phyloP scores from a whole-genome alignment of 805 yeast genomes.

The Ogataea glucozyma region DNA sequence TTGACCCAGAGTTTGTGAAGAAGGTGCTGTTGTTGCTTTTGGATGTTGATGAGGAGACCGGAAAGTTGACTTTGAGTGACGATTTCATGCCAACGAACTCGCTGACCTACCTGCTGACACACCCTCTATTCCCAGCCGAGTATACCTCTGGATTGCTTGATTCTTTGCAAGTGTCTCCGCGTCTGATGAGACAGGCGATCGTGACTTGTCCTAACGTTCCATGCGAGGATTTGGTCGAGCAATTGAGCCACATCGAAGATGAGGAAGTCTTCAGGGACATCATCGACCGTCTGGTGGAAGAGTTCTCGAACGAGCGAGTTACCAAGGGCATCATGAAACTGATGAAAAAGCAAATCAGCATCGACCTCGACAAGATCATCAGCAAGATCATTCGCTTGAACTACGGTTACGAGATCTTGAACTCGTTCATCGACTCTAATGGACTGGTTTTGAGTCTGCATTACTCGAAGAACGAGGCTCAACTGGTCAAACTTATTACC shows the following conservation, averaged over 20 bases:
- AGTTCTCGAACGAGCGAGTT: constrained; percentile 60
- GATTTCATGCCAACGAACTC: constrained; percentile 55
- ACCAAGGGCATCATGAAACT: constrained; percentile 47
- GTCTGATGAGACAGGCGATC: constrained; percentile 77
- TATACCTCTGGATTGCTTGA: constrained; percentile 57
- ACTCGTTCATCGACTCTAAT: constrained; percentile 68
- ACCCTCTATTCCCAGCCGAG: constrained; percentile 76
- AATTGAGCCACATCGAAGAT: constrained; percentile 55
- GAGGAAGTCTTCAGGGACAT: constrained; percentile 69
- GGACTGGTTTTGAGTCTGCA: constrained; percentile 67
- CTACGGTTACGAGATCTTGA: constrained; percentile 61
- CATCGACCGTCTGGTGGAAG: constrained; percentile 64
- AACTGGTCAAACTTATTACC: constrained; percentile 45
- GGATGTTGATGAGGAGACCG: constrained; percentile 32
- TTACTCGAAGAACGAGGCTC: constrained; percentile 46
- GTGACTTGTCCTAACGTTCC: constrained; percentile 74
- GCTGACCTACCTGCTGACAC: constrained; percentile 75
- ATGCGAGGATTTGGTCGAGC: constrained; percentile 60
- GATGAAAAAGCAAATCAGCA: constrained; percentile 32
- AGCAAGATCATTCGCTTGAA: constrained; percentile 46
- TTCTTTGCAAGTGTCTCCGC: constrained; percentile 50
- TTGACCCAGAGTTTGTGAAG: constrained; percentile 58
- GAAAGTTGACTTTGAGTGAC: constrained; percentile 25
- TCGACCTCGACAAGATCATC: constrained; percentile 45
- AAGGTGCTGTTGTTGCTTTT: constrained; percentile 40